Evolutionary conservation across 1,284 basidiomycete species (phyloP).

Genomic region (Volvariella volvacea): DNA sequence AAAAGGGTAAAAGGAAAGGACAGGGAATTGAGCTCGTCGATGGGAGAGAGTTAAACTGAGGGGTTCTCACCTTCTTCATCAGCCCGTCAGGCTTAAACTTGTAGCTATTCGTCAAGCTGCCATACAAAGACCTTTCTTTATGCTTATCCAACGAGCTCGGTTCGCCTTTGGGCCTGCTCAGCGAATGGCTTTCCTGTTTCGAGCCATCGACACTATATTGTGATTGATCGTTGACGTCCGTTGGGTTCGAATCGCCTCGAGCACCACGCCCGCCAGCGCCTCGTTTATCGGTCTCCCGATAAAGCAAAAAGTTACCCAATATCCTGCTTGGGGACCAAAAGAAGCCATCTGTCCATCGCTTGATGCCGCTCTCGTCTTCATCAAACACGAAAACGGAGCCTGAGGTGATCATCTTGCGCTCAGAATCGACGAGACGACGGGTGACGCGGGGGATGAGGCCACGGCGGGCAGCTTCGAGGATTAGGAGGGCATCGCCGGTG

Average conservation of each 20-base stretch:
- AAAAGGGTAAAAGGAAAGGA: slow-evolving; percentile 14
- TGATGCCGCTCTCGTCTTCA: slow-evolving; percentile 96
- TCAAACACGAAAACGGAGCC: slow-evolving; percentile 98
- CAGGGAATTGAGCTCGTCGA: neutral
- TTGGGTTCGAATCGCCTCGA: slow-evolving; percentile 23
- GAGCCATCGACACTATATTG: slow-evolving; percentile 14
- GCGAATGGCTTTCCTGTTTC: slow-evolving; percentile 29
- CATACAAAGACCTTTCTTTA: slow-evolving; percentile 77
- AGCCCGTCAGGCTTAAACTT: slow-evolving; percentile 88
- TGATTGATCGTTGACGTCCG: slow-evolving; percentile 20
- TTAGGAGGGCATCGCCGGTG: slow-evolving; percentile 90
- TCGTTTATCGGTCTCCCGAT: slow-evolving; percentile 86
- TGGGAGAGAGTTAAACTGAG: slow-evolving; percentile 5
- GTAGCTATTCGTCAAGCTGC: slow-evolving; percentile 85
- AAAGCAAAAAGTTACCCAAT: slow-evolving; percentile 91
- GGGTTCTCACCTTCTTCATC: slow-evolving; percentile 82
- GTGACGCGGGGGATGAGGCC: slow-evolving; percentile 91
- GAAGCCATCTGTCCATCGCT: slow-evolving; percentile 97
- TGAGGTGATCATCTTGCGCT: slow-evolving; percentile 88
- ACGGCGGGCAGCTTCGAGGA: slow-evolving; percentile 89
- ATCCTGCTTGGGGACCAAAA: slow-evolving; percentile 89
- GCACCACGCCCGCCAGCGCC: slow-evolving; percentile 52
- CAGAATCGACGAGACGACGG: slow-evolving; percentile 88
- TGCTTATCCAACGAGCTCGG: slow-evolving; percentile 50
- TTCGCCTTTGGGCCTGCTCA: slow-evolving; percentile 61